Evolutionary conservation across 306 rosid genomes (phyloP).

Genomic region (Lathyrus aphaca): DNA sequence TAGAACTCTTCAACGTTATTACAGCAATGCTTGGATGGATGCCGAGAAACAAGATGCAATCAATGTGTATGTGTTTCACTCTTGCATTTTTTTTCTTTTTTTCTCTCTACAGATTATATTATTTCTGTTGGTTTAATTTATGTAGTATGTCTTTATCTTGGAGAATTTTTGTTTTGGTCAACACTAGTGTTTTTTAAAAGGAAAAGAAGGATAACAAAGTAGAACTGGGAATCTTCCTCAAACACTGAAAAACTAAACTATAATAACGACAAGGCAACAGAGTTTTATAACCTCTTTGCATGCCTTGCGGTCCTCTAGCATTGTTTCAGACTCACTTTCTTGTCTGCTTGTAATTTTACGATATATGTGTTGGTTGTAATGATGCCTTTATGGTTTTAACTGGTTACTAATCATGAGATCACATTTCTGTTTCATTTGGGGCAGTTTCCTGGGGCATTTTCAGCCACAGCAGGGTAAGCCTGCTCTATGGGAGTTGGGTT

Average conservation of each 20-base stretch:
- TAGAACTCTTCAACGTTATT: slow-evolving; percentile 92
- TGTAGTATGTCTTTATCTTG: background rate
- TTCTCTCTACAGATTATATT: slow-evolving; percentile 24
- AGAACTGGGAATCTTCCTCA: slow-evolving; percentile 24
- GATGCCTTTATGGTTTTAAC: slow-evolving; percentile 12
- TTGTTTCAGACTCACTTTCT: background rate
- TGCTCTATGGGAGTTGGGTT: slow-evolving; percentile 86
- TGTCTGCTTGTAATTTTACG: slow-evolving; percentile 16
- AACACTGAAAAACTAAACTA: slow-evolving; percentile 17
- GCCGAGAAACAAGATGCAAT: slow-evolving; percentile 88
- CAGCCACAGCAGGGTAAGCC: slow-evolving; percentile 83
- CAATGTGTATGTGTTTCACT: slow-evolving; percentile 61
- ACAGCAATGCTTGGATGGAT: slow-evolving; percentile 86
- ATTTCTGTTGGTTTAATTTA: slow-evolving; percentile 19
- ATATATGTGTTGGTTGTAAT: slow-evolving; percentile 25
- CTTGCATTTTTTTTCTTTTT: slow-evolving; percentile 6
- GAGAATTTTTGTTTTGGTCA: slow-evolving; percentile 17
- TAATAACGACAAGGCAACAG: background rate
- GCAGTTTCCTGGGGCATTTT: slow-evolving; percentile 88
- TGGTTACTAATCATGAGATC: slow-evolving; percentile 28
- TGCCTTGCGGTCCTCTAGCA: slow-evolving; percentile 16
- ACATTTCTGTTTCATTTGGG: slow-evolving; percentile 33
- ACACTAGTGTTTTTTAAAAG: background rate
- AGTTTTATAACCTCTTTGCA: slow-evolving; percentile 30
- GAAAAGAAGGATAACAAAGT: slow-evolving; percentile 16